Evolutionary conservation across 768 basidiomycete genomes (phyloP).

Genomic region (Amanita pallidorosea): DNA sequence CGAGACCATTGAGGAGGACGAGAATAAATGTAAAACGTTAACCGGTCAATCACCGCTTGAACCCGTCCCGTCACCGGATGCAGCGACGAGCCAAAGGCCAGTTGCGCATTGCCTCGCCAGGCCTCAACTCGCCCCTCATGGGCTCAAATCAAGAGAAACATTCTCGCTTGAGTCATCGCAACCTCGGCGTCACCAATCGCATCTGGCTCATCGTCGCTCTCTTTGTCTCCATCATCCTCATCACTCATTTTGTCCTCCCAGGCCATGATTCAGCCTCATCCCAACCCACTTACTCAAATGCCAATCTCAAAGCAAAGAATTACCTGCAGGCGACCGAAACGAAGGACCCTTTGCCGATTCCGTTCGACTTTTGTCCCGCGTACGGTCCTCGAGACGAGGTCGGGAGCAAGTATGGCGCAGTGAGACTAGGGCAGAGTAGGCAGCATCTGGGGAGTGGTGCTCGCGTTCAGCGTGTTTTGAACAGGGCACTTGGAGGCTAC

Average conservation of each 20-base stretch:
- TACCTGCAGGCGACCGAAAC: conserved; percentile 54
- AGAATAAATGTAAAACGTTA: not conserved
- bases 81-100: conserved; percentile 3
- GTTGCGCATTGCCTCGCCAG: conserved; percentile 6
- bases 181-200: conserved; percentile 55
- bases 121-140: not conserved
- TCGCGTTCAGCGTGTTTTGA: conserved; percentile 72
- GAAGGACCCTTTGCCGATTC: conserved; percentile 40
- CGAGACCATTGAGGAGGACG: not conserved
- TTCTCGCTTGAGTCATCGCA: conserved; percentile 46
- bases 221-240: conserved; percentile 41
- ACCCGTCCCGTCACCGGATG: not conserved
- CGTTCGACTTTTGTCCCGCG: conserved; percentile 87
- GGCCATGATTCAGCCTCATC: conserved; percentile 16
- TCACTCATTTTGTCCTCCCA: conserved; percentile 48
- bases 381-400: conserved; percentile 78
- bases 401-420: conserved; percentile 67
- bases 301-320: conserved; percentile 59
- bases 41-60: not conserved
- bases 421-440: conserved; percentile 62
- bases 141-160: conserved; percentile 33
- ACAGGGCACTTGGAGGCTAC: conserved; percentile 73
- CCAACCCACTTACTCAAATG: conserved; percentile 25
- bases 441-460: conserved; percentile 74
- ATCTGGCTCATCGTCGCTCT: conserved; percentile 54